Evolutionary conservation across 306 rosid species (phyloP), one percentile per base, ranked within the genome.

Genomic region (Casuarina cunninghamiana): DNA sequence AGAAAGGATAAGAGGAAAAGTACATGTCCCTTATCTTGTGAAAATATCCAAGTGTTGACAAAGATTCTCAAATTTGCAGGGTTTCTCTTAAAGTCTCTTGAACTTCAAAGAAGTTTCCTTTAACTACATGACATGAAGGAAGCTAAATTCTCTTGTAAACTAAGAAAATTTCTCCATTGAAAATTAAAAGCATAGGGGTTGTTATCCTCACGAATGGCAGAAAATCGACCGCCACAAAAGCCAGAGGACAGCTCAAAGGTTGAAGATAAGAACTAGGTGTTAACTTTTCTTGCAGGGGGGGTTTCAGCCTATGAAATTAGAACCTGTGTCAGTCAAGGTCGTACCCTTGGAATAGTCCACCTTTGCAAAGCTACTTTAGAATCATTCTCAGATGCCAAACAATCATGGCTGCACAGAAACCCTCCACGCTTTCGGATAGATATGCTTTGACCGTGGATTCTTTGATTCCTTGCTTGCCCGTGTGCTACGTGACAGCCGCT

Each of bases 401-500:
- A 53, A 19, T 21, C 51, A 37, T 65, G 45, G 38, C 12, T 12
- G 10, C 17, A 46, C 10, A 0, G 54, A 80, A 26, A 53, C 68
- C 51, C 54, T 65, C 55, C 38, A 17, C 17, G 16, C 48, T 58
- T 57, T 71, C 66, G 37, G 10, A 41, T 41, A 72, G 81, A 76
- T 76, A 48, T 79, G 81, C 55, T 44, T 75, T 75, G 67, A 81
- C 81, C 42, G 8, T 46, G 42, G 62, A 5, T 46, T 42, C 49
- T 0, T 35, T 21, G 50, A 41, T 77, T 19, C 43, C 39, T 83
- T 72, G 49, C 84, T 84, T 73, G 84, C 84, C 79, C 79, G 77
- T 79, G 84, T 83, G 81, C 79, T 76, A 76, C 32, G 17, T 44
- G 50, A 16, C 49, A n/a, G 10, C 26, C 12, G 1, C 43, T 41